phyloP scores from a whole-genome alignment of 768 basidiomycete genomes.

The Mycena pura region DNA sequence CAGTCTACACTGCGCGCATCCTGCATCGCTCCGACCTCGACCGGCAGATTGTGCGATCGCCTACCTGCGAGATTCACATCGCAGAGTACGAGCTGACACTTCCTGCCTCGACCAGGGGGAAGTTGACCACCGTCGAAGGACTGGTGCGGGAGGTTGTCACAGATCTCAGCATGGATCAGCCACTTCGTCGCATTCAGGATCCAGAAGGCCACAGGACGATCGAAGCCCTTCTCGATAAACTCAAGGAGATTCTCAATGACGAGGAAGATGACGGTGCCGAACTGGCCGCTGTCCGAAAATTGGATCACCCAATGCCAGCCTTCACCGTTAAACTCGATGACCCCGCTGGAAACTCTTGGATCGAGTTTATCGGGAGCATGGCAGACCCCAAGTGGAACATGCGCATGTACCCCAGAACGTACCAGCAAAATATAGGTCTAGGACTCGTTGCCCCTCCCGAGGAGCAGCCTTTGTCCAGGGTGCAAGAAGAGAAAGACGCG shows the following conservation, averaged over 20 bases:
- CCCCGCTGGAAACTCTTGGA: slow-evolving; percentile 95
- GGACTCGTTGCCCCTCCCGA: slow-evolving; percentile 70
- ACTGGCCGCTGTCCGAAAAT: slow-evolving; percentile 44
- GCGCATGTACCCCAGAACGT: slow-evolving; percentile 78
- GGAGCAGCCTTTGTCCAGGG: slow-evolving; percentile 27
- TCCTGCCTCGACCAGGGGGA: slow-evolving; percentile 81
- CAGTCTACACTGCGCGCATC: slow-evolving; percentile 80
- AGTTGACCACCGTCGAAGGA: slow-evolving; percentile 97
- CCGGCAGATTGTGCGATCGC: slow-evolving; percentile 92
- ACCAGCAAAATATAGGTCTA: slow-evolving; percentile 80
- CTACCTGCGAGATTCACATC: slow-evolving; percentile 79
- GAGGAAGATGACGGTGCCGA: slow-evolving; percentile 57
- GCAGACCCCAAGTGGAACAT: slow-evolving; percentile 94
- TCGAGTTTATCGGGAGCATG: slow-evolving; percentile 88
- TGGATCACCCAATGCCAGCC: slow-evolving; percentile 62
- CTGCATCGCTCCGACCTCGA: slow-evolving; percentile 80
- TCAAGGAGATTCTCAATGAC: slow-evolving; percentile 70
- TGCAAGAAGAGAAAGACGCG: slow-evolving; percentile 24
- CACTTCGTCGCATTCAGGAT: slow-evolving; percentile 81
- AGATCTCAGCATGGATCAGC: slow-evolving; percentile 84
- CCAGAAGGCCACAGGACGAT: slow-evolving; percentile 76
- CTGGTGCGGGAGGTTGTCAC: slow-evolving; percentile 81
- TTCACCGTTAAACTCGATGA: slow-evolving; percentile 92
- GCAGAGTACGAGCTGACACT: slow-evolving; percentile 93
- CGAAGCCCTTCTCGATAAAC: slow-evolving; percentile 69